These are phyloP conservation scores for Lentinula edodes DNA, from an alignment of 768 basidiomycete species.

Conservation along the genomic window DNA sequence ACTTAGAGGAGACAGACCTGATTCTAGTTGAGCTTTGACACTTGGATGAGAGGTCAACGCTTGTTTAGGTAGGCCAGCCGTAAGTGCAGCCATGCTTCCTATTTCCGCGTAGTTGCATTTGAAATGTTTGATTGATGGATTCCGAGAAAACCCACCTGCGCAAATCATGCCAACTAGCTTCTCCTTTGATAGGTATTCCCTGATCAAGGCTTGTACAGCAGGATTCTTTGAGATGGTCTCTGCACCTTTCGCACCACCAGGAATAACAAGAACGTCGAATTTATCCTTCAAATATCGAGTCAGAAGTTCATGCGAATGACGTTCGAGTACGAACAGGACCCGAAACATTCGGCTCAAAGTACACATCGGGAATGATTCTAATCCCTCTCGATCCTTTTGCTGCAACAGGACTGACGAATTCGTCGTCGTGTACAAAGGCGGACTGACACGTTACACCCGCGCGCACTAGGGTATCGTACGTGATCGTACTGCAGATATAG, in stretches of 20 bases:
- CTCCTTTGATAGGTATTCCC: constrained; percentile 43
- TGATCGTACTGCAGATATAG: constrained; percentile 52
- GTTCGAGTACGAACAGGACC: constrained; percentile 33
- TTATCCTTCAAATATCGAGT: constrained; percentile 36
- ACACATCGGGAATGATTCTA: constrained; percentile 62
- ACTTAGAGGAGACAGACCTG: constrained; percentile 23
- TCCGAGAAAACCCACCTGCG: constrained; percentile 45
- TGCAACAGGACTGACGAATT: constrained; percentile 15
- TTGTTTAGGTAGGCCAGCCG: constrained; percentile 54
- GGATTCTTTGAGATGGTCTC: constrained; percentile 59
- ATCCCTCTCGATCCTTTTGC: constrained; percentile 70
- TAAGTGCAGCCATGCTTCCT: constrained; percentile 70
- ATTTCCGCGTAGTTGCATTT: not conserved
- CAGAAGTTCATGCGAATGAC: not conserved
- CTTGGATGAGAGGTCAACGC: constrained; percentile 76
- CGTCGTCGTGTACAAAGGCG: constrained; percentile 44
- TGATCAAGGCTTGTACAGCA: constrained; percentile 59
- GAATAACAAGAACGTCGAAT: constrained; percentile 68
- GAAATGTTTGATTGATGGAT: not conserved
- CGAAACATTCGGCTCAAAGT: constrained; percentile 37
- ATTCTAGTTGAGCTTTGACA: constrained; percentile 53
- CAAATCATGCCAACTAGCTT: constrained; percentile 82
- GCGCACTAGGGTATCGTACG: constrained; percentile 78
- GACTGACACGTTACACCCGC: constrained; percentile 65
- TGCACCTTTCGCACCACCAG: constrained; percentile 76